Evolutionary conservation across 805 yeast species (phyloP).

Genomic region (Teunomyces pallodes): DNA sequence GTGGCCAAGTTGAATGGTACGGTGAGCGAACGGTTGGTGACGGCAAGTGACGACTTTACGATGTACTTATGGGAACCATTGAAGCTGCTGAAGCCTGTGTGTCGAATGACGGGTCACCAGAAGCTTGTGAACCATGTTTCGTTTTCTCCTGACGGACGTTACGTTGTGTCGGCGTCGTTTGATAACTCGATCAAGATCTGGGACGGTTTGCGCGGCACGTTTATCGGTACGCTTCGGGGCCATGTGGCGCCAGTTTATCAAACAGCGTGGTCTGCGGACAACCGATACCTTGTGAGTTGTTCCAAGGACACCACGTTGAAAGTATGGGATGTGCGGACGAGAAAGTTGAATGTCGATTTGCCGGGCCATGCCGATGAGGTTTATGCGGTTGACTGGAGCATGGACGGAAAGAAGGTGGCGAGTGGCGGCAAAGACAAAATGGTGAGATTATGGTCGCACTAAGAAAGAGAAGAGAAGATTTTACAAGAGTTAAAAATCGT

Average conservation of each 20-base stretch:
- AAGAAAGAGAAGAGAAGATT: constrained; percentile 2
- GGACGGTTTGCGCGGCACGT: constrained; percentile 93
- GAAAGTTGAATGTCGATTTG: constrained; percentile 79
- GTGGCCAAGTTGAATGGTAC: constrained; percentile 59
- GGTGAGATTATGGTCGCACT: constrained; percentile 91
- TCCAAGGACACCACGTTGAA: constrained; percentile 95
- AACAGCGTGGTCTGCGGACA: constrained; percentile 96
- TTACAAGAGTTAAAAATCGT: neutral
- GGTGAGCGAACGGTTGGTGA: constrained; percentile 73
- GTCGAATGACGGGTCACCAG: constrained; percentile 97
- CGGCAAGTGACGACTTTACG: constrained; percentile 96
- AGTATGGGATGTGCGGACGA: constrained; percentile 91
- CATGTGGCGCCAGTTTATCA: constrained; percentile 98
- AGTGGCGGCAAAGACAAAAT: constrained; percentile 97
- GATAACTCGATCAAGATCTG: constrained; percentile 94
- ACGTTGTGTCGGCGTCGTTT: constrained; percentile 87
- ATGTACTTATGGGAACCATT: constrained; percentile 97
- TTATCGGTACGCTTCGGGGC: constrained; percentile 86
- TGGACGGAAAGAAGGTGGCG: constrained; percentile 90
- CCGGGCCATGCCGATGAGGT: constrained; percentile 98
- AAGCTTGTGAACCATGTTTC: constrained; percentile 93
- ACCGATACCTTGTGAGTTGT: constrained; percentile 85
- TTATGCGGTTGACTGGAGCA: constrained; percentile 96
- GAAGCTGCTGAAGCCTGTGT: constrained; percentile 74
- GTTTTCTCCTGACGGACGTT: constrained; percentile 93